Evolutionary conservation across 441 rosid species (phyloP).

Genomic region (Erysimum pusillum): DNA sequence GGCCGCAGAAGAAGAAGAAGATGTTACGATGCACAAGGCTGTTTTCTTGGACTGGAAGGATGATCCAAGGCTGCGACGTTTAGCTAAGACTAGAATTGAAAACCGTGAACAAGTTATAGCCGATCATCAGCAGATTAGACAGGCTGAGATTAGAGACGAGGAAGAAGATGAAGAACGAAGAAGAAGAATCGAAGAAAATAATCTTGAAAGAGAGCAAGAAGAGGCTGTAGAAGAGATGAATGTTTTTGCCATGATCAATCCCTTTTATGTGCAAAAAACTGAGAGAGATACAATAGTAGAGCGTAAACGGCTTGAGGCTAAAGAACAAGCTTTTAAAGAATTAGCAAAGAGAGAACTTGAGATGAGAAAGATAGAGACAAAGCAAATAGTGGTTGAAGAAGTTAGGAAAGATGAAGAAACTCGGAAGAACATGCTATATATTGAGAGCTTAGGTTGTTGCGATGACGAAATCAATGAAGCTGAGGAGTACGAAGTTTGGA

Average conservation of each 20-base stretch:
- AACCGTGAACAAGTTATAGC: slow-evolving; percentile 88
- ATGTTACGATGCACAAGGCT: too few relatives aligned
- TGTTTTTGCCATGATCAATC: slow-evolving; percentile 82
- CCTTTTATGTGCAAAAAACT: slow-evolving; percentile 78
- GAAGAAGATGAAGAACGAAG: too few relatives aligned
- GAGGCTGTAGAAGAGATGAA: slow-evolving; percentile 72
- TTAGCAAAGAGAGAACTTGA: slow-evolving; percentile 72
- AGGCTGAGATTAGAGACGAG: slow-evolving; percentile 82
- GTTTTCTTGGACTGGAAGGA: too few relatives aligned
- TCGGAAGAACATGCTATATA: slow-evolving; percentile 61
- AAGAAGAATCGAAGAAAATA: slow-evolving; percentile 74
- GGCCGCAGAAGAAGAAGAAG: too few relatives aligned
- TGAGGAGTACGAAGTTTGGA: slow-evolving; percentile 85
- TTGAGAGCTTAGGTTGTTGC: too few relatives aligned
- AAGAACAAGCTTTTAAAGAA: slow-evolving; percentile 79
- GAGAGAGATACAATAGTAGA: slow-evolving; percentile 91
- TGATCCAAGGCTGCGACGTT: slow-evolving; percentile 86
- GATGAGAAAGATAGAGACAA: slow-evolving; percentile 77
- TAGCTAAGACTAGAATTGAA: slow-evolving; percentile 76
- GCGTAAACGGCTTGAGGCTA: slow-evolving; percentile 80
- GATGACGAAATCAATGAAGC: slow-evolving; percentile 82
- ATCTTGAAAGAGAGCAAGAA: slow-evolving; percentile 67
- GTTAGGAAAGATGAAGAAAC: slow-evolving; percentile 68
- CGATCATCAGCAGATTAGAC: slow-evolving; percentile 80
- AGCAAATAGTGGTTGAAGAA: slow-evolving; percentile 83